Base-by-base conservation (phyloP, 208 protist genomes). In the Porcisia deanei region DNA sequence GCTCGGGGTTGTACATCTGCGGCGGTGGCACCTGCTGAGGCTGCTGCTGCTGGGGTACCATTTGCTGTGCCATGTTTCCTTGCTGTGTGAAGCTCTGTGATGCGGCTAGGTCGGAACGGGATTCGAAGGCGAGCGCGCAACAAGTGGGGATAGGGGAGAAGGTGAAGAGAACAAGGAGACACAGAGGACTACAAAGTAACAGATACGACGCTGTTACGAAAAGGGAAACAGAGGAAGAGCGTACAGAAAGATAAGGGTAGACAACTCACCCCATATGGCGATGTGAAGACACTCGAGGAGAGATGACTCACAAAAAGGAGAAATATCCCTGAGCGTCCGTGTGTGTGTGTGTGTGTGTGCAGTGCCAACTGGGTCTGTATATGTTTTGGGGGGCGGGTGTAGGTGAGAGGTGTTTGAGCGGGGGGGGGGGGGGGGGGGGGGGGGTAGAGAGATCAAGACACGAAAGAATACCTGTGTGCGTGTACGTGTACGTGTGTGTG, bases 1-100 rank as follows among this genome's bases (percentile, higher is more conserved):
- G 88, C 71, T 96, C 92, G 18, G 77, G 73, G 75, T 86, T 87
- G 85, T 86, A 89, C 54, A 66, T 70, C 75, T 84, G 55, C 68
- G 58, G 68, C 52, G 16, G 47, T 49, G 49, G 53, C 14, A 2
- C 20, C 53, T 82, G 82, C 75, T 87, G 85, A 54, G 76, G 75
- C 54, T 58, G 70, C 73, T 76, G 75, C 79, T 80, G 82, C 73
- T 81, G 85, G 66, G 79, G 75, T 9, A 73, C 71, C 79, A 84
- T 78, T 54, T 85, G 80, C 71, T 87, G 86, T 49, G 86, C 79
- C 86, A 90, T 90, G 5, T 39, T 34, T 67, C 4, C 14, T 47
- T 25, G 41, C 30, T 30, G 47, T 43, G 60, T 71, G 14, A 1
- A 3, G 45, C 53, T 67, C 18, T 58, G 45, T 14, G 54, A 57